Base-by-base conservation (phyloP, 2,329 filamentous ascomycete genomes). In the Pseudogymnoascus destructans region DNA sequence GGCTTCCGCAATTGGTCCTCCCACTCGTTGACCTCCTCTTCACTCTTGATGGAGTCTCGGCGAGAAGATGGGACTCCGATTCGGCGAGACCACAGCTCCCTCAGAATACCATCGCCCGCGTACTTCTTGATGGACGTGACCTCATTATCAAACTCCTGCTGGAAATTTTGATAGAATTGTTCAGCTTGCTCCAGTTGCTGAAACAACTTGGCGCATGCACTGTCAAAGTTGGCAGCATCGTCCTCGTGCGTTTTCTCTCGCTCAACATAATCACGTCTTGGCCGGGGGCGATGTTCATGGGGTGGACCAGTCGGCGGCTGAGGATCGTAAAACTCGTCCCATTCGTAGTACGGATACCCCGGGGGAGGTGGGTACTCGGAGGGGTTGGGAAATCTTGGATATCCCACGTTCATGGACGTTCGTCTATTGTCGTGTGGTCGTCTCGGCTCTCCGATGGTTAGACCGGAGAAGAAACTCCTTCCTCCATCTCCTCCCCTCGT, bases 121-220 rank as follows among this genome's bases (percentile, higher is more conserved):
- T 64, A 65, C 15, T 58, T 54, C 11, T 63, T 60, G 30, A 64
- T 57, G 3, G 32, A 15, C 0, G 23, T 11, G 8, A 64, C 55
- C 15, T 66, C 65, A 3, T n/a, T 35, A n/a, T 65, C 59, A 33
- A 59, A 66, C 2, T 58, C 55, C n/a, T 32, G 30, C 15, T 59
- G 46, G 23, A 68, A 64, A 10, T 57, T 38, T 5, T 58, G 60
- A 59, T 66, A 67, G 52, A 64, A 63, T 7, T 57, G 30, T 13
- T 62, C 62, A 2, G 65, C 61, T 15, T 64, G 60, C 13, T 42
- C 58, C 6, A 68, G 40, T 1, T 62, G 59, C 4, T 33, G 46
- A 54, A 58, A 56, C 5, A 66, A 56, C 30, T 59, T 60, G 5
- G 23, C n/a, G n/a, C 46, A 52, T 15, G 46, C 46, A 15, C 25